Percentiles rank a stretch among this genome's conserved stretches.
phyloP scores from a whole-genome alignment of 1,284 basidiomycete species.

The Leccinum solheimii region DNA sequence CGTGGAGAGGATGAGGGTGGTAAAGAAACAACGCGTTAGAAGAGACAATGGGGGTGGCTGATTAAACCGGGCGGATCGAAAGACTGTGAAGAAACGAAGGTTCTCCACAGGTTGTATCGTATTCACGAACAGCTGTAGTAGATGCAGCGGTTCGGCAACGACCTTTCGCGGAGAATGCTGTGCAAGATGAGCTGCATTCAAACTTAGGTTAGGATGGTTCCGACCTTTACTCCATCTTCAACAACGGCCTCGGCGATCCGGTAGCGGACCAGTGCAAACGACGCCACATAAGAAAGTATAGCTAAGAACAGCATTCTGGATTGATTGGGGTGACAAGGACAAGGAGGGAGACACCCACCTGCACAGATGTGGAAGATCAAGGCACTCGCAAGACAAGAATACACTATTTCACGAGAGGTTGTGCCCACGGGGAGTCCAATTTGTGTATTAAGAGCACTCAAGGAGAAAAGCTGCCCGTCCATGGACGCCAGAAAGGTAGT shows the following conservation, averaged over 20 bases:
- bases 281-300: conserved; percentile 33
- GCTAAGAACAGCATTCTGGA: conserved; percentile 7
- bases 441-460: conserved; percentile 25
- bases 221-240: conserved; percentile 20
- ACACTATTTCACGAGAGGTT: conserved; percentile 25
- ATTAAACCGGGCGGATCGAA: not conserved
- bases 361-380: conserved; percentile 34
- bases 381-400: conserved; percentile 32
- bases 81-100: not conserved
- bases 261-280: conserved; percentile 31
- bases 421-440: conserved; percentile 15
- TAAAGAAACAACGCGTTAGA: conserved; percentile 28
- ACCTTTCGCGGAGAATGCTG: conserved; percentile 16
- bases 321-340: not conserved
- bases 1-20: conserved; percentile 25
- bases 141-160: conserved; percentile 21
- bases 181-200: conserved; percentile 8
- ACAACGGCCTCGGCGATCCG: conserved; percentile 19
- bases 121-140: not conserved
- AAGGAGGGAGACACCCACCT: conserved; percentile 16
- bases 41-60: conserved; percentile 22
- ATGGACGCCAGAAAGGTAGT: conserved; percentile 32
- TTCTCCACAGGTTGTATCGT: conserved; percentile 2
- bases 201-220: not conserved
- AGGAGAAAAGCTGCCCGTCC: conserved; percentile 33